Base-by-base conservation (phyloP, 2,329 filamentous ascomycete species). In the Aspergillus texensis region DNA sequence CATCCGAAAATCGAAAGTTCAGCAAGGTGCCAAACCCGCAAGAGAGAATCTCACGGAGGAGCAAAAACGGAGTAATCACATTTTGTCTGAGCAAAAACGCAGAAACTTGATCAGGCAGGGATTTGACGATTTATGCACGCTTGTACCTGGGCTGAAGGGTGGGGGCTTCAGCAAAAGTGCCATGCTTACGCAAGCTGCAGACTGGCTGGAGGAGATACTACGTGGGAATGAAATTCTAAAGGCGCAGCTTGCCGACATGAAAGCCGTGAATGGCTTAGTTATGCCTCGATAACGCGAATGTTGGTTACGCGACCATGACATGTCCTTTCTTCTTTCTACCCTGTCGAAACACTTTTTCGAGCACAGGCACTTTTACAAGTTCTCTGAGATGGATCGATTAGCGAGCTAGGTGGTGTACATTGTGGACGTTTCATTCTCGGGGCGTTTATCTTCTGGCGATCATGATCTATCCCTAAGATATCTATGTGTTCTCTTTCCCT, bases 21-120 rank as follows among this genome's bases (percentile, higher is more conserved):
- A 72, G 39, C 68, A 70, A 55, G 68, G 67, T 19, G 66, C 66
- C 48, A 80, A 79, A 65, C 52, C 73, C 5, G 61, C 72, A 3
- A 75, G 90, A 30, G 86, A 89, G 71, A 89, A 89, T 67, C 75
- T 95, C 4, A 87, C 88, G 0, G 91, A 94, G 68, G 89, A 91
- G 64, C 91, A 95, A 77, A 95, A 94, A 78, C 85, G 92, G 53
- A 89, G 89, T 71, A 96, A 97, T 69, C 92, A 96, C 73, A 95
- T 96, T 67, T 84, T 89, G 58, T 95, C 92, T 58, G 93, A 96
- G 74, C 92, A 96, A 79, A 96, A 95, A 77, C 86, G 93, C 39
- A 85, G 93, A 55, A 92, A 92, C 30, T 82, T 93, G 54, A 94
- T 94, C 71, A 91, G 93, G 73, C 86, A 91, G 68, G 92, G 92